Evolutionary conservation across 2,329 filamentous ascomycete genomes (phyloP), one percentile per base, ranked within the genome.

Genomic region (Sarocladiaceae sp.): DNA sequence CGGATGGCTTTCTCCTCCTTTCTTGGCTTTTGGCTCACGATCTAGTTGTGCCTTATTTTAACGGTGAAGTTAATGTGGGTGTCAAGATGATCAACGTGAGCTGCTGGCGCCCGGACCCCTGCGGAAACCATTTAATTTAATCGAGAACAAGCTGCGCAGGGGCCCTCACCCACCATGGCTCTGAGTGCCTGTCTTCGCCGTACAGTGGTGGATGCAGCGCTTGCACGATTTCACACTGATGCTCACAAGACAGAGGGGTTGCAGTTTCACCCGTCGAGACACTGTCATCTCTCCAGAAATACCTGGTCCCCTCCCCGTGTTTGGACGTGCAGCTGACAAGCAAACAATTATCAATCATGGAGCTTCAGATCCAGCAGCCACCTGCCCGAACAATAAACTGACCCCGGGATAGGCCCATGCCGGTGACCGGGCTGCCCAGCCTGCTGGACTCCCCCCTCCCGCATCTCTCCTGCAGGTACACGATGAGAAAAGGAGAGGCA

Each of bases 401-500:
- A 26, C 40, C 23, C 20, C 40, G 40, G 40, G 40, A 44, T 12
- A 44, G 12, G 40, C 4, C 40, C 40, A 5, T 44, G 23, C 40
- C 40, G 40, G 20, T 10, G 23, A n/a, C 20, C 40, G 40, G n/a
- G 40, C 40, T 15, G 40, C 40, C 40, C 40, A 44, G 40, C 40
- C 23, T 44, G 22, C 28, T 44, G 40, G 40, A 23, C 17, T 23
- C 22, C 40, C 40, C 23, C 40, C 20, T 26, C 23, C 15, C 37
- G n/a, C n/a, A n/a, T 40, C 37, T 22, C 26, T 48, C 44, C 44
- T 48, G 44, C 44, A 48, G 44, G 44, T 48, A 48, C 44, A 17
- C 13, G 23, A 46, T n/a, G 44, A 20, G 44, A 20, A 48, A 20
- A 48, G 44, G 44, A 33, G 44, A 33, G 26, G 3, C 17, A n/a